Percentiles rank a stretch among this genome's conserved stretches.
phyloP scores from a whole-genome alignment of 2,329 filamentous ascomycete species.

The Tolypocladium ophioglossoides region DNA sequence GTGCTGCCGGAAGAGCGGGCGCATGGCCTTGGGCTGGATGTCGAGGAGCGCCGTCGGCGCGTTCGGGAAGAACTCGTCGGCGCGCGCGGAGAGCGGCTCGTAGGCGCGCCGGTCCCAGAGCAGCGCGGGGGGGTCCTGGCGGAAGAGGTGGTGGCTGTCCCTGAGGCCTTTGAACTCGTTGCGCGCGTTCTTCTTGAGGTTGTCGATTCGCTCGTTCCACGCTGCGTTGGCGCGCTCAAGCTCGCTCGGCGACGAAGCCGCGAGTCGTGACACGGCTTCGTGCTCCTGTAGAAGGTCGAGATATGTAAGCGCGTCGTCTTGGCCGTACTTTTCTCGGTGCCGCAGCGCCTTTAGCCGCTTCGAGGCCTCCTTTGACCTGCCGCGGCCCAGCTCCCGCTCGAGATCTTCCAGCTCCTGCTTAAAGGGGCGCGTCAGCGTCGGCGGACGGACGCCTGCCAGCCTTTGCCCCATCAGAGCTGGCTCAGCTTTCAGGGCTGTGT shows the following conservation, averaged over 20 bases:
- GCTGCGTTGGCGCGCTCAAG: constrained; percentile 18
- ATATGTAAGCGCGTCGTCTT: constrained; percentile 11
- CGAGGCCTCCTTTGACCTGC: background rate
- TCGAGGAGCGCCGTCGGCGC: constrained; percentile 51
- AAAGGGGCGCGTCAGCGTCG: constrained; percentile 27
- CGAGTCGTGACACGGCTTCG: constrained; percentile 14
- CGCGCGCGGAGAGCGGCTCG: constrained; percentile 53
- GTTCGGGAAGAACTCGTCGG: constrained; percentile 58
- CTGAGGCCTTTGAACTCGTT: constrained; percentile 28
- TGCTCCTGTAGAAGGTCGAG: constrained; percentile 22
- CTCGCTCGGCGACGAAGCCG: constrained; percentile 7
- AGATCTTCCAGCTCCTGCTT: constrained; percentile 31
- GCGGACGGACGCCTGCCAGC: constrained; percentile 18
- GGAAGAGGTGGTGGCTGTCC: constrained; percentile 44
- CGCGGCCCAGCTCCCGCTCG: constrained; percentile 14
- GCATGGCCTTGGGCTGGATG: constrained; percentile 48
- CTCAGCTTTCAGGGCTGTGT: constrained; percentile 12
- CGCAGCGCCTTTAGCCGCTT: constrained; percentile 17
- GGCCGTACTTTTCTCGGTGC: constrained; percentile 14
- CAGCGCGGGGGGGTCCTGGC: constrained; percentile 40
- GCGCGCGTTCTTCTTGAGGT: constrained; percentile 19
- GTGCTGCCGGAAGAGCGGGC: constrained; percentile 35
- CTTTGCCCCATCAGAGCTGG: constrained; percentile 10
- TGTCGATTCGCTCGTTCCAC: constrained; percentile 24
- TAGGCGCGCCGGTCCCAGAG: constrained; percentile 59